A percentile compares a stretch with the other conserved stretches of the same genome.
Evolutionary conservation across 495 filamentous ascomycete genomes (phyloP).

Genomic region (Penicillium flavigenum): DNA sequence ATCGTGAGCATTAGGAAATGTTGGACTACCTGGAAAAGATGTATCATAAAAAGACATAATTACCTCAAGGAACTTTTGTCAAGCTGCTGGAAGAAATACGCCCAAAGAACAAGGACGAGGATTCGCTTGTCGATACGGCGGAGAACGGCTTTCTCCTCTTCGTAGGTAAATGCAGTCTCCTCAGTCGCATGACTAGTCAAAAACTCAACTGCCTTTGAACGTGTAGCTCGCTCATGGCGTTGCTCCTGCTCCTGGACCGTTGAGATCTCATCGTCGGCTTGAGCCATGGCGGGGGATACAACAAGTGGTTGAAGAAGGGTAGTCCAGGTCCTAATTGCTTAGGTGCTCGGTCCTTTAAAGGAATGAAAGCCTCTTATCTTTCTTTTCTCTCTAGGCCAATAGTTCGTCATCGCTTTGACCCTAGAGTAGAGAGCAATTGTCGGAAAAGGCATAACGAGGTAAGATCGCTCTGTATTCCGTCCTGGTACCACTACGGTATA

Average conservation of each 20-base stretch:
- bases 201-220: slow-evolving; percentile 19
- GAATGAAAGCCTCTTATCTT: background rate
- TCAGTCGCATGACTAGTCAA: slow-evolving; percentile 19
- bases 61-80: slow-evolving; percentile 48
- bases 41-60: background rate
- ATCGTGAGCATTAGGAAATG: background rate
- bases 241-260: background rate
- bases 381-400: background rate
- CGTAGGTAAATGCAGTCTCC: slow-evolving; percentile 42
- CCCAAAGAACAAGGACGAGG: slow-evolving; percentile 39
- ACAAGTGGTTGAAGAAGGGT: background rate
- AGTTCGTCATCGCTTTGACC: background rate
- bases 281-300: background rate
- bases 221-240: background rate
- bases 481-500: background rate
- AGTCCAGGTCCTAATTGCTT: background rate
- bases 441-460: background rate
- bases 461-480: background rate
- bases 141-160: slow-evolving; percentile 42
- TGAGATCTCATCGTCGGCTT: background rate
- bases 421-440: background rate
- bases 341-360: background rate
- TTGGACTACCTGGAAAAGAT: background rate
- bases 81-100: slow-evolving; percentile 49
- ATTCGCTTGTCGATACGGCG: slow-evolving; percentile 50